Percentiles rank a stretch among this genome's conserved stretches.
Evolutionary conservation across 164 flowering plant species (phyloP).

Genomic region (Buxus sempervirens): DNA sequence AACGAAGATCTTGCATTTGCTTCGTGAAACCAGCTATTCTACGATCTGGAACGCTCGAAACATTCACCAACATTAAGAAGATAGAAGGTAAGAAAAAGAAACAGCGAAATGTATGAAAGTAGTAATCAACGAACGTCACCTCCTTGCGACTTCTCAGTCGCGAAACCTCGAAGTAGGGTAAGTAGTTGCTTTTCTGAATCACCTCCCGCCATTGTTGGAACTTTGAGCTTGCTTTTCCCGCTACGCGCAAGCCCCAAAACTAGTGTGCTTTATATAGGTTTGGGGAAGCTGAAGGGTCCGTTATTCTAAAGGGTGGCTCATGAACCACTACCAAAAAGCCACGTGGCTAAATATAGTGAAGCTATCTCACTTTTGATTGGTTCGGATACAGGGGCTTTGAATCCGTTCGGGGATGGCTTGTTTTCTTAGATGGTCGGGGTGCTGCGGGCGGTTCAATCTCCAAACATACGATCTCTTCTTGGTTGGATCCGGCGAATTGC

Average conservation of each 20-base stretch:
- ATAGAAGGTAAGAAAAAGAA: neutral
- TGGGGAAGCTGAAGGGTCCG: no score
- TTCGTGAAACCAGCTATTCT: constrained; percentile 49
- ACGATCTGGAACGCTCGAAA: constrained; percentile 35
- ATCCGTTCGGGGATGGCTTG: no score
- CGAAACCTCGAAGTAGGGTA: constrained; percentile 61
- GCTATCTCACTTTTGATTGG: no score
- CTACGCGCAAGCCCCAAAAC: neutral
- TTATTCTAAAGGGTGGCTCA: no score
- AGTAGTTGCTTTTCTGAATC: constrained; percentile 62
- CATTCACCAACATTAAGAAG: neutral
- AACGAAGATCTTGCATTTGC: constrained; percentile 42
- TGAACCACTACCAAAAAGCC: no score
- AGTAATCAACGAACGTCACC: constrained; percentile 27
- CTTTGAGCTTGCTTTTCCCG: constrained; percentile 16
- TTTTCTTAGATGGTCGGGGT: no score
- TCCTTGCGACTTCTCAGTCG: constrained; percentile 67
- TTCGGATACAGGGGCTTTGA: no score
- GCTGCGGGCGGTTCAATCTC: no score
- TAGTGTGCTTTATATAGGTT: neutral
- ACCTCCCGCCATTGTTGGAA: constrained; percentile 48
- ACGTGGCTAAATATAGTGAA: no score
- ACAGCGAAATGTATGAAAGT: neutral
- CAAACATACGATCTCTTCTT: no score
- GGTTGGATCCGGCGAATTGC: no score